A percentile compares a stretch with the other conserved stretches of the same genome.
phyloP scores from a whole-genome alignment of 768 basidiomycete species.

The Tricholoma matsutake region DNA sequence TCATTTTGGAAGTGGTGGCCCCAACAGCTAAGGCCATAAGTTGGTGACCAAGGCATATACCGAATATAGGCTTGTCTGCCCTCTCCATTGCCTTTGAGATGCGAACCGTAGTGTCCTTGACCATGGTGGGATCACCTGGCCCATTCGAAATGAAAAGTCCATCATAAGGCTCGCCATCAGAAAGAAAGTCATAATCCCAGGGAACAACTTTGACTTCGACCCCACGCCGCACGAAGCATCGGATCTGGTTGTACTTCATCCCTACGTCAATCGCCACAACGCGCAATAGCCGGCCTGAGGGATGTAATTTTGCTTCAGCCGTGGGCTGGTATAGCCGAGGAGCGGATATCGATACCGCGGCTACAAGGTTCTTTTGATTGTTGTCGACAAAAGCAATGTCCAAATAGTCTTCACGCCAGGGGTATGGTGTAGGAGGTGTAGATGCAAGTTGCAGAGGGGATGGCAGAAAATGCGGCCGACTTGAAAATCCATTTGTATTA shows the following conservation, averaged over 20 bases:
- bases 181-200: constrained; percentile 91
- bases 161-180: constrained; percentile 80
- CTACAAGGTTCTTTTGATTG: constrained; percentile 88
- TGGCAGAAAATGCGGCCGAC: constrained; percentile 32
- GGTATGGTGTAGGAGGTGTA: constrained; percentile 47
- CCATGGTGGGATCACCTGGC: constrained; percentile 92
- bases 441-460: constrained; percentile 40
- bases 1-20: constrained; percentile 96
- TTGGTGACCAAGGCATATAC: constrained; percentile 98
- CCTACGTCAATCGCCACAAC: constrained; percentile 94
- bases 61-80: constrained; percentile 87
- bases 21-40: constrained; percentile 93
- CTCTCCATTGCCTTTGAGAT: constrained; percentile 66
- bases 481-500: constrained; percentile 42
- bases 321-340: constrained; percentile 70
- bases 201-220: constrained; percentile 97
- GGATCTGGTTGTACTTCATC: constrained; percentile 99
- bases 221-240: constrained; percentile 90
- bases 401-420: constrained; percentile 84
- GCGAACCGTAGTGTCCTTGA: constrained; percentile 65
- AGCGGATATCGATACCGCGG: constrained; percentile 71
- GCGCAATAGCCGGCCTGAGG: constrained; percentile 76
- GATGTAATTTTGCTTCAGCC: constrained; percentile 57
- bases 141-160: constrained; percentile 98
- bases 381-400: constrained; percentile 85